A percentile compares a stretch with the other conserved stretches of the same genome.
These are phyloP conservation scores for Circinella umbellata DNA, from an alignment of 371 early-diverging fungal species.

Conservation along the genomic window DNA sequence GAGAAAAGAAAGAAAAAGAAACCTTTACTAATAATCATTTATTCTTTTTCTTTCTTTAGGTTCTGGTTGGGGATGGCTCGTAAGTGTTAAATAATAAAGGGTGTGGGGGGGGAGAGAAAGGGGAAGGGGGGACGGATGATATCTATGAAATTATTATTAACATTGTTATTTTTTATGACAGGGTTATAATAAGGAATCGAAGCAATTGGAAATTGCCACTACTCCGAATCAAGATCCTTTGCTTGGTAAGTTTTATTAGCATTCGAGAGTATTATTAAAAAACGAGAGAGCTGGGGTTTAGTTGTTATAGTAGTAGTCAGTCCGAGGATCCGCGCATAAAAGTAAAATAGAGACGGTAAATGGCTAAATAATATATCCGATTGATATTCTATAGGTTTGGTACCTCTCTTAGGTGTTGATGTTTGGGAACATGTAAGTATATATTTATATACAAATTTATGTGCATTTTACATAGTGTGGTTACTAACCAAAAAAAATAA, in stretches of 20 bases:
- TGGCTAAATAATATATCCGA: constrained; percentile 2
- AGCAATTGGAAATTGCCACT: constrained; percentile 85
- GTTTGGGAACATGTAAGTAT: constrained; percentile 95
- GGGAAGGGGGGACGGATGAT: background rate
- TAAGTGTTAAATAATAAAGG: constrained; percentile 34
- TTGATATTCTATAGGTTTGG: constrained; percentile 39
- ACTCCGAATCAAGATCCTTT: constrained; percentile 96
- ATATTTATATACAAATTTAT: too few relatives aligned
- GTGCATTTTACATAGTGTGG: too few relatives aligned
- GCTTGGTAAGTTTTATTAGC: constrained; percentile 38
- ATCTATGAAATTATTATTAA: constrained; percentile 8
- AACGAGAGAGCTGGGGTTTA: too few relatives aligned
- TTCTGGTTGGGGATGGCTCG: constrained; percentile 98
- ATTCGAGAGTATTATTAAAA: too few relatives aligned
- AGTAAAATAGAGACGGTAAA: too few relatives aligned
- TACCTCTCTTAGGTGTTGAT: constrained; percentile 94
- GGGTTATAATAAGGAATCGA: constrained; percentile 83
- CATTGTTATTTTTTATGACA: constrained; percentile 11
- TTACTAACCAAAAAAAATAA: too few relatives aligned
- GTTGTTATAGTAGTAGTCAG: background rate
- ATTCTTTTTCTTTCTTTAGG: constrained; percentile 38
- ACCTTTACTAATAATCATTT: background rate
- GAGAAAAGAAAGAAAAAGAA: too few relatives aligned
- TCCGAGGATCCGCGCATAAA: background rate
- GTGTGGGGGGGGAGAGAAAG: background rate